A percentile compares a stretch with the other conserved stretches of the same genome.
These are phyloP conservation scores for Kickxella alabastrina DNA, from an alignment of 192 early-diverging fungal genomes.

Conservation along the genomic window DNA sequence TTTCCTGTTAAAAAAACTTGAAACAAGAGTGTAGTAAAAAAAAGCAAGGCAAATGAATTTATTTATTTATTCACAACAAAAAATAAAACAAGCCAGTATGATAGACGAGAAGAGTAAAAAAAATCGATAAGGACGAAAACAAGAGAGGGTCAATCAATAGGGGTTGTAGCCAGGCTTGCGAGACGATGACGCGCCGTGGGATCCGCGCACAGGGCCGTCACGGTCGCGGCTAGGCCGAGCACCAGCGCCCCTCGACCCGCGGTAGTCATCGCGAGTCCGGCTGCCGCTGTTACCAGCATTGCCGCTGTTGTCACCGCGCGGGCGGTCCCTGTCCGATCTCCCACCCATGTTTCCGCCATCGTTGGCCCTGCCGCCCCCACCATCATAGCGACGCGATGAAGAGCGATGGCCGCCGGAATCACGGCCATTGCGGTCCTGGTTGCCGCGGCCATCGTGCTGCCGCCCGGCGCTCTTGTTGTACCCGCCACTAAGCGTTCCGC, in stretches of 20 bases:
- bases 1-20: too few relatives aligned
- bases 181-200: slow-evolving; percentile 21
- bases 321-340: slow-evolving; percentile 26
- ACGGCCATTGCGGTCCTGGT: background rate
- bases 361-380: slow-evolving; percentile 15
- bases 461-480: too few relatives aligned
- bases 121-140: too few relatives aligned
- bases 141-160: slow-evolving; percentile 21
- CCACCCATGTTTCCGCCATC: slow-evolving; percentile 14
- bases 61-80: too few relatives aligned
- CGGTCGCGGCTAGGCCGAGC: slow-evolving; percentile 34
- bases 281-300: slow-evolving; percentile 4
- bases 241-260: slow-evolving; percentile 12
- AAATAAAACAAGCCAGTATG: too few relatives aligned
- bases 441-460: too few relatives aligned
- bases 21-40: too few relatives aligned
- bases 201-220: slow-evolving; percentile 38
- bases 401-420: slow-evolving; percentile 17
- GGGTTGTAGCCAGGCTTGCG: slow-evolving; percentile 41
- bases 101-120: too few relatives aligned
- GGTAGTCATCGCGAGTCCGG: slow-evolving; percentile 28
- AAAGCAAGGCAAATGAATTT: too few relatives aligned
- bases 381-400: slow-evolving; percentile 36
- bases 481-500: too few relatives aligned
- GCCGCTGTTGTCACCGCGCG: slow-evolving; percentile 28